These are phyloP conservation scores for Sisymbrium altissimum DNA, from an alignment of 345 rosid species.

Conservation along the genomic window DNA sequence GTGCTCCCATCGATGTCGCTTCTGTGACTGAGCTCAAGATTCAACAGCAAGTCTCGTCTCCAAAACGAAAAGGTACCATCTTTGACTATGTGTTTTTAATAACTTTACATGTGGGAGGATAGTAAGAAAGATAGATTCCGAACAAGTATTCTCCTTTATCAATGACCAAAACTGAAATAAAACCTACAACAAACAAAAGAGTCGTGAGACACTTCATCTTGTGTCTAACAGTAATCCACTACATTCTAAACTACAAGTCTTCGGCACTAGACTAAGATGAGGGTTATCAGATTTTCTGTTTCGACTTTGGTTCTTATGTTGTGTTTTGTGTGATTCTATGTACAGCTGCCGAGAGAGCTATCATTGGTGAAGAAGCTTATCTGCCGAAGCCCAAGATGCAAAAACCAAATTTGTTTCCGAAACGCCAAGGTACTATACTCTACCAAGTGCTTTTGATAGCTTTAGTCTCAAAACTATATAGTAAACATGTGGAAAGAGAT, in stretches of 20 bases:
- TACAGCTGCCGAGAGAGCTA: conserved; percentile 19
- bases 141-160: not conserved
- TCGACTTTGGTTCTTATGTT: not conserved
- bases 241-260: too few species aligned
- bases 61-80: conserved; percentile 33
- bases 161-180: not conserved
- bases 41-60: conserved; percentile 12
- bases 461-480: not conserved
- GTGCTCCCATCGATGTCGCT: not conserved
- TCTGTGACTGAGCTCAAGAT: not conserved
- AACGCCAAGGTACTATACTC: conserved; percentile 13
- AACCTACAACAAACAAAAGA: not conserved
- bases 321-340: conserved; percentile 4
- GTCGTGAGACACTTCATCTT: too few species aligned
- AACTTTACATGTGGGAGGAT: not conserved
- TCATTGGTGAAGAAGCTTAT: not conserved
- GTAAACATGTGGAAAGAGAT: not conserved
- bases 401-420: not conserved
- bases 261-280: too few species aligned
- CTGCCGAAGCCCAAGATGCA: conserved; percentile 5
- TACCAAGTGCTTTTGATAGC: not conserved
- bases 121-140: not conserved
- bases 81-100: not conserved
- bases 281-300: not conserved
- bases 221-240: not conserved